Evolutionary conservation across 257 asterid species (phyloP), one percentile per base, ranked within the genome.

Genomic region (Lycium barbarum): DNA sequence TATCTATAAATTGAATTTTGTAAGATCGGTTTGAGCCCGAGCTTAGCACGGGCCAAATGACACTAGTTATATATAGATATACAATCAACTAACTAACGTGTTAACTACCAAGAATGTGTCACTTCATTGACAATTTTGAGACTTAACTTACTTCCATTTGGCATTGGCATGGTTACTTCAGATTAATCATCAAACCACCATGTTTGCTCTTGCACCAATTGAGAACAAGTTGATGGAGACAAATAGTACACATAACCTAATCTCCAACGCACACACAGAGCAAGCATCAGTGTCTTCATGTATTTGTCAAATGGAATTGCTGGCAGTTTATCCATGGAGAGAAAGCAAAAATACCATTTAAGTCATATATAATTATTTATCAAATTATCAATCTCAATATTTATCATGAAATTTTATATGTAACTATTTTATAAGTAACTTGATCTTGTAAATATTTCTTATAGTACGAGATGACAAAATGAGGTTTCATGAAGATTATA

Each of bases 401-500:
- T 40, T 40, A 40, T 4, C 45, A 40, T 40, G 6, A 40, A 40
- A 40, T 40, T 40, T 0, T 26, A 26, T 26, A 40, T 40, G 6
- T 40, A 3, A 40, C 6, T 40, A 40, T 40, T 40, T 40, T 40
- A 4, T 40, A 40, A 40, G 6, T 40, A 40, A 40, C 6, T 3
- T 66, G 5, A 49, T 49, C 2, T 1, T 20, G 18, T 4, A 71
- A 40, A 9, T 71, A 71, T 18, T 40, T 18, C 2, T 71, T 18
- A 9, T 7, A 61, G 3, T 68, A 68, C 0, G 38, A 72, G 36
- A 72, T 72, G 57, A 72, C 58, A 72, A 45, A 5, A n/a, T n/a
- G 0, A 22, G 43, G 36, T 62, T 83, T 70, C 33, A 86, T 74
- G 84, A 91, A 83, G 84, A 90, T 81, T 88, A 40, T 80, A 76